A percentile compares a stretch with the other conserved stretches of the same genome.
phyloP scores from a whole-genome alignment of 345 rosid genomes.

The Eucalyptus dawsonii region DNA sequence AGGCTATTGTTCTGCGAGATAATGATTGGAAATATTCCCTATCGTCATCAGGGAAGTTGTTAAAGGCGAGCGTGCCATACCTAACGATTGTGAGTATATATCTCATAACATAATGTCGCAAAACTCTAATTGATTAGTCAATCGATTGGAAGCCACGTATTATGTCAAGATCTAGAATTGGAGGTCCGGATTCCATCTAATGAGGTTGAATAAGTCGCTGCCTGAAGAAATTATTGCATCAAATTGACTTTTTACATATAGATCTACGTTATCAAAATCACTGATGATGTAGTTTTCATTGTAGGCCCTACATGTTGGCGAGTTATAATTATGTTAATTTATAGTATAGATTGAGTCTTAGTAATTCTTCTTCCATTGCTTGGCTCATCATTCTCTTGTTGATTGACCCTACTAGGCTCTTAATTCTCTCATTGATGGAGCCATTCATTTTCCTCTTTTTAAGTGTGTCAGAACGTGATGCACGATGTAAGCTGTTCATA shows the following conservation, averaged over 20 bases:
- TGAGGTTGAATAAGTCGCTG: not conserved
- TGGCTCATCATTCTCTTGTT: not conserved
- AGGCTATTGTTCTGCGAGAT: not conserved
- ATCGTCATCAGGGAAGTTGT: not conserved
- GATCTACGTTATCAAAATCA: not conserved
- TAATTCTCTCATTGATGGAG: not conserved
- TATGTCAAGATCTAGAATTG: not conserved
- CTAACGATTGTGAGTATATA: not conserved
- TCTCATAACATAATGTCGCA: not conserved
- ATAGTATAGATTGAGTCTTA: not conserved
- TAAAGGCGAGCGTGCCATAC: not conserved
- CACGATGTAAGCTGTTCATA: not conserved
- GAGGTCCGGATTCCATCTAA: rapidly evolving
- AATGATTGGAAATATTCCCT: not conserved
- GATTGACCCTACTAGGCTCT: not conserved
- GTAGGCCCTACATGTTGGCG: not conserved
- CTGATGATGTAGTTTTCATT: rapidly evolving
- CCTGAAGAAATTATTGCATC: not conserved
- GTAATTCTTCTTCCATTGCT: not conserved
- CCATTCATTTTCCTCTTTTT: not conserved
- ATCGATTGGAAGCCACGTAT: not conserved
- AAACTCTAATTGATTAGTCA: not conserved
- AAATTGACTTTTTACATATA: not conserved
- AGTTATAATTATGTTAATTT: not conserved
- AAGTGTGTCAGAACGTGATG: rapidly evolving